Percentiles rank a stretch among this genome's conserved stretches.
These are phyloP conservation scores for Liriodendron chinense DNA, from an alignment of 164 flowering plant genomes.

Conservation along the genomic window DNA sequence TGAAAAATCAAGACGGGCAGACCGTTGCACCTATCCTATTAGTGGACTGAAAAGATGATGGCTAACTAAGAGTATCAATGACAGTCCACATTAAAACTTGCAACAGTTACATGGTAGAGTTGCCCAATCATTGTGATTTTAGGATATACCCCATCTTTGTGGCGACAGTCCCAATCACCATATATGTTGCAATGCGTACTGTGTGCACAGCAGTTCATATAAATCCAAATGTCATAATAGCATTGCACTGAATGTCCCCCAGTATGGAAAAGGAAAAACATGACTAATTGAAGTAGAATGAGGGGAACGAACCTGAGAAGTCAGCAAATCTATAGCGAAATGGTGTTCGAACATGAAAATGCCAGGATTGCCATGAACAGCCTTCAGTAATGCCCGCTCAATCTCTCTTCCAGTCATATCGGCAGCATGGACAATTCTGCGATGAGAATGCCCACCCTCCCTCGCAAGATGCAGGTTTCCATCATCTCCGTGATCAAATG, in stretches of 20 bases:
- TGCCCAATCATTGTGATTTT: background rate
- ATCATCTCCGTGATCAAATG: constrained; percentile 97
- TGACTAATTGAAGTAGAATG: background rate
- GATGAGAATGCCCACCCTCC: constrained; percentile 97
- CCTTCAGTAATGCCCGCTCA: constrained; percentile 83
- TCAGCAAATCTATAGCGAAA: constrained; percentile 90
- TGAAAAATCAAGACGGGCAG: no score
- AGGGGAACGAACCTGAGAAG: constrained; percentile 61
- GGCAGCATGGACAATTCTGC: constrained; percentile 93
- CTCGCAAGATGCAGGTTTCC: constrained; percentile 94
- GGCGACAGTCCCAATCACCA: background rate
- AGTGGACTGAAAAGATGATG: background rate
- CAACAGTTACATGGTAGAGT: background rate
- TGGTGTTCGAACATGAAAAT: constrained; percentile 81
- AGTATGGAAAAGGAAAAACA: background rate
- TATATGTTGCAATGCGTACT: background rate
- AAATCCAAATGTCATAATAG: background rate
- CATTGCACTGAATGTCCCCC: background rate
- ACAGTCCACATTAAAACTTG: background rate
- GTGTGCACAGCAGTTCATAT: background rate
- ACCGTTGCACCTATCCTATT: background rate
- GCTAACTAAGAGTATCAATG: background rate
- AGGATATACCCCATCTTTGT: background rate
- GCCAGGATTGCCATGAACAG: constrained; percentile 71
- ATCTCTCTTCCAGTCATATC: constrained; percentile 99